These are phyloP conservation scores for Thelonectria rubi DNA, from an alignment of 2,329 filamentous ascomycete species.

Conservation along the genomic window DNA sequence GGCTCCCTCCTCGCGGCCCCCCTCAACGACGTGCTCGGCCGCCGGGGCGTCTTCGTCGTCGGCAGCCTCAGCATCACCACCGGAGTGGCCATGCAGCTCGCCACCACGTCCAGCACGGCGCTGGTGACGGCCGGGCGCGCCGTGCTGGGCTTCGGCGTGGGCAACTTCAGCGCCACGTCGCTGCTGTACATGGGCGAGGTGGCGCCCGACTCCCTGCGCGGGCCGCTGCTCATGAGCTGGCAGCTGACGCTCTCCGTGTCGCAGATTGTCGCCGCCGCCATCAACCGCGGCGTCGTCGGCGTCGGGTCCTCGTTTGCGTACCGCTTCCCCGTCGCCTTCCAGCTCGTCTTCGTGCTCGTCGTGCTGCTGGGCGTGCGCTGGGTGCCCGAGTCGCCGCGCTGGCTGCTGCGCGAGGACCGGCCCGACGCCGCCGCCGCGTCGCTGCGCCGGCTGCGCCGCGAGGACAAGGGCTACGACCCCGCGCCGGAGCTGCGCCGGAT, in stretches of 20 bases:
- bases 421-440: constrained; percentile 51
- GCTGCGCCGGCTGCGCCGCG: constrained; percentile 54
- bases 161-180: constrained; percentile 50
- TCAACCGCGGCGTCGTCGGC: constrained; percentile 44
- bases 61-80: constrained; percentile 43
- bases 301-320: constrained; percentile 45
- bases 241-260: constrained; percentile 50
- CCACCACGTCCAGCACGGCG: constrained; percentile 35
- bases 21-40: constrained; percentile 48
- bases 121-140: constrained; percentile 40
- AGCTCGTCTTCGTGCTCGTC: constrained; percentile 40
- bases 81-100: constrained; percentile 40
- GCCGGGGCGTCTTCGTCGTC: constrained; percentile 44
- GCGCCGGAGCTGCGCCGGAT: constrained; percentile 51
- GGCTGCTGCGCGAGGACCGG: constrained; percentile 50
- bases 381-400: constrained; percentile 44
- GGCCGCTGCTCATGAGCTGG: constrained; percentile 51
- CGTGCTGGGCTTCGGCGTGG: constrained; percentile 44
- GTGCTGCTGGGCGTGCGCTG: constrained; percentile 35
- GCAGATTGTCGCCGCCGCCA: constrained; percentile 48
- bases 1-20: constrained; percentile 49
- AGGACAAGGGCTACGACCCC: constrained; percentile 50
- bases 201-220: constrained; percentile 45
- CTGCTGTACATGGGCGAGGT: constrained; percentile 49
- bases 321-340: constrained; percentile 46